Evolutionary conservation across 2,329 filamentous ascomycete genomes (phyloP), one percentile per base, ranked within the genome.

Genomic region (Colletotrichum sublineola): DNA sequence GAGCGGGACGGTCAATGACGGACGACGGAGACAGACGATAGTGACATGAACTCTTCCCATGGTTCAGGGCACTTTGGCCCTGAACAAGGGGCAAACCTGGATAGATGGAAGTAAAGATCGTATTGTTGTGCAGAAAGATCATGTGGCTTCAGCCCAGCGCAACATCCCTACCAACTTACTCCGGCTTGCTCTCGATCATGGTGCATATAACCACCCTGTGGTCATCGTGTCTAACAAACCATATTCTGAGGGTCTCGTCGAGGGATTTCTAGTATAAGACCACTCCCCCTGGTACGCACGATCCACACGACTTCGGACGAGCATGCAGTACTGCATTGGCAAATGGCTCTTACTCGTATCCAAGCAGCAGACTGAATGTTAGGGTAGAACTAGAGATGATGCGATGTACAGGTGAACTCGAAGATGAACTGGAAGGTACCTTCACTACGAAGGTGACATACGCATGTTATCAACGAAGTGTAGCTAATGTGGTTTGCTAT

Each of bases 401-500:
- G 2, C 40, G n/a, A 42, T 5, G n/a, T 29, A 48, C 20, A 6
- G 1, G 18, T 44, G 38, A 6, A 36, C 8, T 24, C 24, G 24
- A 24, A 40, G 14, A 29, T 40, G 38, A 24, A 58, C 14, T 11
- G 4, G 7, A 42, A 58, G n/a, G 38, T 11, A 8, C n/a, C 56
- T 29, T 5, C 15, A 33, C 31, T 38, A 40, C 44, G 8, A 42
- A 36, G 14, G n/a, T 53, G 31, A 8, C 11, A 42, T 36, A 15
- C 38, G n/a, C 20, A 55, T 20, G 29, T 56, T 52, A 58, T 50
- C 18, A 63, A 50, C 57, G 50, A 63, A 52, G 52, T 29, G 40
- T n/a, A 42, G 31, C 40, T 55, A 40, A 56, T 55, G 36, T 15
- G n/a, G 38, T 36, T 68, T 58, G 65, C 66, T 48, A 62, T 63